Conservation (phyloP, 306 rosid species). For the Phaseolus lunatus region DNA sequence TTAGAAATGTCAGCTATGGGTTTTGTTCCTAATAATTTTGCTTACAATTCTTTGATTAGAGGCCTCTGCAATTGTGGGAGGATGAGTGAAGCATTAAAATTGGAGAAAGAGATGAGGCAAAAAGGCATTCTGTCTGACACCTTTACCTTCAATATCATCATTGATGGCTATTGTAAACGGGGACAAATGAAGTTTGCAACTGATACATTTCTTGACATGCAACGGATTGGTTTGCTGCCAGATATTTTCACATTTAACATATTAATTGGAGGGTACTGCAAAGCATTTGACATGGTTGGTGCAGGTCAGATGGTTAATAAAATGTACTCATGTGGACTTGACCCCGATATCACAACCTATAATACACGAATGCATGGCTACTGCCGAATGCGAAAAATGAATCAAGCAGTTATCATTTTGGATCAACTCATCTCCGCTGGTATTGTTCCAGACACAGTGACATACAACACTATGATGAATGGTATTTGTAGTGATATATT, state of each 20-base stretch:
- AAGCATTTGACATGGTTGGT: conserved; percentile 67
- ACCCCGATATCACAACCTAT: conserved; percentile 77
- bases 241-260: conserved; percentile 75
- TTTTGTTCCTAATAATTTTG: conserved; percentile 76
- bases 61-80: conserved; percentile 64
- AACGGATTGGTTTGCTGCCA: conserved; percentile 61
- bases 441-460: conserved; percentile 66
- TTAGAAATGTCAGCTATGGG: conserved; percentile 66
- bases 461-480: conserved; percentile 72
- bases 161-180: conserved; percentile 70
- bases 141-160: conserved; percentile 71
- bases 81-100: conserved; percentile 63
- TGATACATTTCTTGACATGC: conserved; percentile 61
- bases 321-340: conserved; percentile 65
- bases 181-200: conserved; percentile 74
- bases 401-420: conserved; percentile 60
- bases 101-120: conserved; percentile 72
- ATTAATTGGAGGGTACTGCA: conserved; percentile 74
- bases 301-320: conserved; percentile 61
- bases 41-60: conserved; percentile 75
- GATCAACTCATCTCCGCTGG: conserved; percentile 72
- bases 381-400: conserved; percentile 59
- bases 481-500: conserved; percentile 66
- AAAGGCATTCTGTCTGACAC: conserved; percentile 74
- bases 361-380: conserved; percentile 69